Conservation (phyloP, 179 eudicot species). For the Silene coronaria region DNA sequence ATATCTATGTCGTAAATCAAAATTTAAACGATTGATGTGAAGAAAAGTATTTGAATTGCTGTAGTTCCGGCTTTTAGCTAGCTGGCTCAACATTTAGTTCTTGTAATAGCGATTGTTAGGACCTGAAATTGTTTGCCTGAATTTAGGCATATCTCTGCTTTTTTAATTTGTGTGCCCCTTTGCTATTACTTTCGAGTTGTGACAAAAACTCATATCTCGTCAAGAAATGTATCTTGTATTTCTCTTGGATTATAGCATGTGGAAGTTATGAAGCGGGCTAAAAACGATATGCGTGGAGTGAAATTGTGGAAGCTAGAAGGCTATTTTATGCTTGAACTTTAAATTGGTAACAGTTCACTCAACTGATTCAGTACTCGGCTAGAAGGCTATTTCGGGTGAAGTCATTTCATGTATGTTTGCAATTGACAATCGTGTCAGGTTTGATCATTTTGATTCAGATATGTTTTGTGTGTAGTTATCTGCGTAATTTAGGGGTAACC, state of each 20-base stretch:
- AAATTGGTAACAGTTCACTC: no score
- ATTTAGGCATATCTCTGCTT: background rate
- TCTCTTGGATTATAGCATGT: background rate
- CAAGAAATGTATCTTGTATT: background rate
- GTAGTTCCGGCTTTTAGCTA: background rate
- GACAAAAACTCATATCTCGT: background rate
- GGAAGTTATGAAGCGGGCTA: no score
- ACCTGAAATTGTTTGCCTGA: background rate
- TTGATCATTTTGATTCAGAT: no score
- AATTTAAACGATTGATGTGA: background rate
- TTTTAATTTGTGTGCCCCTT: background rate
- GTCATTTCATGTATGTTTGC: no score
- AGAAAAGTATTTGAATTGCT: background rate
- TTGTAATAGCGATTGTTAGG: background rate
- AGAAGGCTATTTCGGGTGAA: no score
- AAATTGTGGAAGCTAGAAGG: no score
- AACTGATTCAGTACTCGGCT: no score
- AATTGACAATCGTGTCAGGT: no score
- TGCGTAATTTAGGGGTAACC: no score
- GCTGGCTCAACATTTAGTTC: background rate
- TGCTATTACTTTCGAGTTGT: background rate
- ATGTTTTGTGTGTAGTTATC: no score
- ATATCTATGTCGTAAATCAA: conserved; percentile 12
- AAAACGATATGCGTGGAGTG: no score
- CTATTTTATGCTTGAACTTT: no score